Percentiles rank a stretch among this genome's conserved stretches.
Conservation (phyloP, 208 protist species). For the Balamuthia mandrillaris region DNA sequence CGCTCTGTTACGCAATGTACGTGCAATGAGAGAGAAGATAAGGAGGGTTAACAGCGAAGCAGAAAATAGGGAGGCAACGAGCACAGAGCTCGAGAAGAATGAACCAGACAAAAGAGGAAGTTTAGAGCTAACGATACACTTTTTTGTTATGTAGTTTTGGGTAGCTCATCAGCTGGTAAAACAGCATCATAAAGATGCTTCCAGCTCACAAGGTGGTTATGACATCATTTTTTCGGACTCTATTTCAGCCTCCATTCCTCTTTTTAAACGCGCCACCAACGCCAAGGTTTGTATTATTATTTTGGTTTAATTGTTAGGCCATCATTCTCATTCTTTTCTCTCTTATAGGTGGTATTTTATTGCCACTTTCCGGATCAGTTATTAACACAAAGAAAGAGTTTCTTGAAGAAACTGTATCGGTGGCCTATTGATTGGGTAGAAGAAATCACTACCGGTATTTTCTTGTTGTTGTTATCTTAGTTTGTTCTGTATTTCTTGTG, state of each 20-base stretch:
- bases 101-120: no score
- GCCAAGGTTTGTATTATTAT: slow-evolving; percentile 42
- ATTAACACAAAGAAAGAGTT: slow-evolving; percentile 49
- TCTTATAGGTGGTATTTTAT: slow-evolving; percentile 90
- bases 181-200: no score
- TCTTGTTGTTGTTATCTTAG: background rate
- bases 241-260: slow-evolving; percentile 76
- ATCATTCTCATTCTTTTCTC: background rate
- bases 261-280: slow-evolving; percentile 76
- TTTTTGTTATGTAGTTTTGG: background rate
- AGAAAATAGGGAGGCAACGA: background rate
- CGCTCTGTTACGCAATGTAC: slow-evolving; percentile 19
- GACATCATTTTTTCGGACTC: slow-evolving; percentile 89
- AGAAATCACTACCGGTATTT: slow-evolving; percentile 63
- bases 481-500: background rate
- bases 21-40: background rate
- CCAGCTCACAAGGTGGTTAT: slow-evolving; percentile 16
- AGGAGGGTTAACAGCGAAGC: background rate
- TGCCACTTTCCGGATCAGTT: slow-evolving; percentile 97
- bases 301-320: background rate
- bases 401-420: slow-evolving; percentile 77
- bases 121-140: background rate
- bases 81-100: no score
- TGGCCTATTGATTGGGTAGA: slow-evolving; percentile 84
- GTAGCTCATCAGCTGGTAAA: no score